phyloP scores from a whole-genome alignment of 306 rosid genomes.

The Mimosa pudica region DNA sequence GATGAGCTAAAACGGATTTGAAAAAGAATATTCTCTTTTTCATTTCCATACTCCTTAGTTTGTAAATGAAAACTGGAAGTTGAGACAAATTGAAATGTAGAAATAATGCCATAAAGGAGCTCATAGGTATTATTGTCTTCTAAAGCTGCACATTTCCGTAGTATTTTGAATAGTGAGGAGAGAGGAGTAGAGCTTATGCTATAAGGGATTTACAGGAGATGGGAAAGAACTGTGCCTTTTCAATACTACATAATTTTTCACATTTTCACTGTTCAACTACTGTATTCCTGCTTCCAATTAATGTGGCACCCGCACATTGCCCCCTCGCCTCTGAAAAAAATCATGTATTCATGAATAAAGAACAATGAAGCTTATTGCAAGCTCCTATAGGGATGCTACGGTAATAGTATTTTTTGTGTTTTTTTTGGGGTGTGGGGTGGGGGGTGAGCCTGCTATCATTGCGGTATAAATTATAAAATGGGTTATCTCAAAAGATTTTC shows the following conservation, averaged over 20 bases:
- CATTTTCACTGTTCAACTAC: neutral
- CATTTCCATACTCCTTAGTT: constrained; percentile 3
- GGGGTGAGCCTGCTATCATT: neutral
- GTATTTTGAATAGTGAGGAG: neutral
- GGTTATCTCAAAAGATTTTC: constrained; percentile 19
- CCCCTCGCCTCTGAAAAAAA: neutral
- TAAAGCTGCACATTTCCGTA: neutral
- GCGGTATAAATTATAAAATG: constrained; percentile 13
- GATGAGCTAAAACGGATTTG: neutral
- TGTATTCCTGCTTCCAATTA: constrained; percentile 17
- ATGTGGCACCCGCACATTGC: neutral
- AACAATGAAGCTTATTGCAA: neutral
- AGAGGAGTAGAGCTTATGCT: neutral
- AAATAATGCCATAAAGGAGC: neutral
- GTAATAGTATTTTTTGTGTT: neutral
- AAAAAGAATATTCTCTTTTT: neutral
- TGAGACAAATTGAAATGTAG: neutral
- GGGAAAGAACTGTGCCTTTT: constrained; percentile 1
- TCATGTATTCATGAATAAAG: neutral
- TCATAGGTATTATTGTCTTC: neutral
- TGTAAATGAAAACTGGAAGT: neutral
- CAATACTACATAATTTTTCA: constrained; percentile 6
- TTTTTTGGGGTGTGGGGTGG: too few species aligned
- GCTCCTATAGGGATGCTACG: constrained; percentile 15
- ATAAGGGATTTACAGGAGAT: neutral